Evolutionary conservation across 1,139 yeast genomes (phyloP), one percentile per base, ranked within the genome.

Genomic region (Kodamaea arcana): DNA sequence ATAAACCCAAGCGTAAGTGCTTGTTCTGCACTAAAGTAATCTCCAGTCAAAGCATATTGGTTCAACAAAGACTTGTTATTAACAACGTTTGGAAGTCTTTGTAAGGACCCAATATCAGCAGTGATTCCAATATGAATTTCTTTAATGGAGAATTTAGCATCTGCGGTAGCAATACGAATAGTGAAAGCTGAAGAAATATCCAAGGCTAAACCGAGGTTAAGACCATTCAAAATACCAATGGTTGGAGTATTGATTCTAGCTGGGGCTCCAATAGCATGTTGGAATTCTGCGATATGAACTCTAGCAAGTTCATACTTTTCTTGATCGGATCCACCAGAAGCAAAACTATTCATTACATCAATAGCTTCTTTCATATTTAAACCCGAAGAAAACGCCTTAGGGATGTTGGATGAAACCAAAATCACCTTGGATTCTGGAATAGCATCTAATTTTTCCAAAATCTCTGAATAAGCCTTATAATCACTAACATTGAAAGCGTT

Each of bases 91-190:
- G 87, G 83, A 40, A 83, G 52, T 52, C 94, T 69, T 58, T 84
- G 92, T 42, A 83, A 64, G 1, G 85, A 70, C 9, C 94, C 94
- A 46, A 84, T 82, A 53, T 84, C 94, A 3, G 94, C 90, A 21
- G 86, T 74, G 56, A 84, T 71, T 4, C 94, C 94, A 37, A 84
- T 69, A 42, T 76, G 77, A 42, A 83, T 78, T 56, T 84, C 94
- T 40, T 83, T 73, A 37, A 84, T 75, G 24, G 84, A 72, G 45
- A 83, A 69, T 30, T 58, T 60, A 17, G 75, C 70, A 43, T 75
- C 83, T 27, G 62, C 62, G 11, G 78, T 63, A 7, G 79, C 78
- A 18, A 79, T 60, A 37, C 94, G 68, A 30, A 84, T 72, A 27
- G 80, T 70, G 29, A 72, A 67, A 1, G 83, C 73, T 15, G 80